phyloP scores from a whole-genome alignment of 164 flowering plant genomes.

The Litsea cubeba region DNA sequence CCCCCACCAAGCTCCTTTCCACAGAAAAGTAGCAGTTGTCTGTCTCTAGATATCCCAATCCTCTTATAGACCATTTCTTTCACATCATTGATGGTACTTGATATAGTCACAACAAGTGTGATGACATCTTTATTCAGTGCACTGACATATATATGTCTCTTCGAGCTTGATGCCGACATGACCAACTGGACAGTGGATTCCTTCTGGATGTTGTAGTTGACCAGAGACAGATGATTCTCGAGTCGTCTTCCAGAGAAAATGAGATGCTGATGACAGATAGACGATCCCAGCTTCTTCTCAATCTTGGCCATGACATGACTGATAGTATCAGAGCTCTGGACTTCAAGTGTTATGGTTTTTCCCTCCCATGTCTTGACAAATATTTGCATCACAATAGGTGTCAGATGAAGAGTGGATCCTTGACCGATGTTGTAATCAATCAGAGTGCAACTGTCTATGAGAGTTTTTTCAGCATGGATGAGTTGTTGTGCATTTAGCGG shows the following conservation, averaged over 20 bases:
- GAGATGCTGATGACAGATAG: conserved; percentile 1
- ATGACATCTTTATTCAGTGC: too few relatives aligned
- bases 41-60: too few relatives aligned
- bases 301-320: conserved; percentile 18
- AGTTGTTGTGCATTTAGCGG: conserved; percentile 2
- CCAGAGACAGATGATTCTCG: conserved; percentile 1
- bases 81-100: too few relatives aligned
- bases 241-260: conserved; percentile 11
- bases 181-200: conserved; percentile 2
- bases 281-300: conserved; percentile 7
- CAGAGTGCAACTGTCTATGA: conserved; percentile 17
- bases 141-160: too few relatives aligned
- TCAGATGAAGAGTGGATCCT: conserved; percentile 12
- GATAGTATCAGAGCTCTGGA: conserved; percentile 12
- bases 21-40: too few relatives aligned
- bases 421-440: conserved; percentile 18
- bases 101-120: too few relatives aligned
- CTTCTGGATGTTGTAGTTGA: conserved; percentile 1
- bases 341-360: conserved; percentile 10
- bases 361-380: conserved; percentile 13
- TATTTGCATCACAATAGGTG: conserved; percentile 9
- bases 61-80: too few relatives aligned
- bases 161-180: too few relatives aligned
- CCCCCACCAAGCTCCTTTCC: too few relatives aligned
- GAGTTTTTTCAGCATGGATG: conserved; percentile 15